Base-by-base conservation (phyloP, 2,329 filamentous ascomycete species). In the Ceratocystis alfenasii region DNA sequence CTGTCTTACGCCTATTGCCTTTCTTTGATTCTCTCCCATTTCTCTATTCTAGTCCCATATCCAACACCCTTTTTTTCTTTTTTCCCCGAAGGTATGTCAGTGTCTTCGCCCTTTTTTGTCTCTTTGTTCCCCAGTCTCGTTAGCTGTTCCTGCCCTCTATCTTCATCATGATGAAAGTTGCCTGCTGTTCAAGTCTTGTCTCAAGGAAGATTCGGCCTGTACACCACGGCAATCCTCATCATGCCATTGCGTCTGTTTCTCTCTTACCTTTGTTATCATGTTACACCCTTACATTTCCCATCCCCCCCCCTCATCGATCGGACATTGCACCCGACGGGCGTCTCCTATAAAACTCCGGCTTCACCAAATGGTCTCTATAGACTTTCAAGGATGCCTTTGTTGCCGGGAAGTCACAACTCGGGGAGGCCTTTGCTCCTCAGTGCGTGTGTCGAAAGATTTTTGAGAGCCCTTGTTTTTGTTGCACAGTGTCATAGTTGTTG, bases 101-200 rank as follows among this genome's bases (percentile, higher is more conserved):
- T 20, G n/a, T 62, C 33, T 62, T 22, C 20, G 22, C 6, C 36
- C 36, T 64, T 59, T 64, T 25, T 55, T 25, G 17, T 57, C 17
- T 44, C 12, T 50, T 15, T 20, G 20, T 64, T n/a, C 28, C 25
- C 22, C 62, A 36, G 28, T 44, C 63, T 57, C 20, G 22, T 30
- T 45, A 8, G 20, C 28, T 67, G 53, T 69, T 67, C 67, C 64
- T 68, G 67, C 48, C 65, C 20, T 48, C 44, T 30, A 45, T 50
- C 61, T 50, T 33, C 53, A 33, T 57, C 28, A 33, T 57, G 53
- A 33, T 57, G 15, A 30, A 33, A 57, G 1, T n/a, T 17, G 12
- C n/a, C 53, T 28, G 28, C 17, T 33, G 53, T 57, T 33, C 53
- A 57, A 28, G 53, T 33, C 53, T 33, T 57, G 53, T 57, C 53